These are phyloP conservation scores for Phytophthora crassamura DNA, from an alignment of 352 stramenopile species.

Conservation along the genomic window DNA sequence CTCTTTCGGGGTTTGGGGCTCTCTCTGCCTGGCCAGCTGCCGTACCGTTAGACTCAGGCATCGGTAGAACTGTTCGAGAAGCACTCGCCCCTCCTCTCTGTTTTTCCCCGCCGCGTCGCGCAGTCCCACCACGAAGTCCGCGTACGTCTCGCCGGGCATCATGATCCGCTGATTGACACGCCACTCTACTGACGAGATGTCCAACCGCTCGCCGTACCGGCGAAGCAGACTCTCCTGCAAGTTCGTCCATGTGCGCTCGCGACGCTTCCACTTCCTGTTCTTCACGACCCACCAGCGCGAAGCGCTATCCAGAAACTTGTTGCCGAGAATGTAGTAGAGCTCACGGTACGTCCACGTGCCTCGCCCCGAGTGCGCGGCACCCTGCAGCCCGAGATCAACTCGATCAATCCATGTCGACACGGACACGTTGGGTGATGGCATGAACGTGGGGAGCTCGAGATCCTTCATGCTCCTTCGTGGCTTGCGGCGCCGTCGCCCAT, in stretches of 20 bases:
- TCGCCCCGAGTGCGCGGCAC: neutral
- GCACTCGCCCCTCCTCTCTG: neutral
- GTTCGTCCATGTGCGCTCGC: neutral
- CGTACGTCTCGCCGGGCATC: neutral
- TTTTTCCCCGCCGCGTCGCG: neutral
- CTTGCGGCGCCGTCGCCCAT: too few species aligned
- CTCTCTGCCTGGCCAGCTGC: neutral
- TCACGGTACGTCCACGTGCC: neutral
- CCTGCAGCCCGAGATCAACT: neutral
- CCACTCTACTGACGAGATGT: neutral
- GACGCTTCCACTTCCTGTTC: neutral
- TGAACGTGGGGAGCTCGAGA: conserved; percentile 2
- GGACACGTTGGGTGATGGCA: neutral
- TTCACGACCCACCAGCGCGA: conserved; percentile 1
- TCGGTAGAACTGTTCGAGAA: conserved; percentile 9
- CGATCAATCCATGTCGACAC: conserved; percentile 2
- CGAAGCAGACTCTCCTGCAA: neutral
- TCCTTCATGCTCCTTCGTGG: neutral
- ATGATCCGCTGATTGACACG: neutral
- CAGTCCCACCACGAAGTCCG: conserved; percentile 9
- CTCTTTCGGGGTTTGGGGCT: neutral
- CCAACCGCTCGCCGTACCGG: neutral
- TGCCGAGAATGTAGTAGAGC: conserved; percentile 7
- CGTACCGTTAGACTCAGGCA: neutral
- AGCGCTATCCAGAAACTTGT: conserved; percentile 6